These are phyloP conservation scores for Colletotrichum echinochloae DNA, from an alignment of 2,329 filamentous ascomycete genomes.

Conservation along the genomic window DNA sequence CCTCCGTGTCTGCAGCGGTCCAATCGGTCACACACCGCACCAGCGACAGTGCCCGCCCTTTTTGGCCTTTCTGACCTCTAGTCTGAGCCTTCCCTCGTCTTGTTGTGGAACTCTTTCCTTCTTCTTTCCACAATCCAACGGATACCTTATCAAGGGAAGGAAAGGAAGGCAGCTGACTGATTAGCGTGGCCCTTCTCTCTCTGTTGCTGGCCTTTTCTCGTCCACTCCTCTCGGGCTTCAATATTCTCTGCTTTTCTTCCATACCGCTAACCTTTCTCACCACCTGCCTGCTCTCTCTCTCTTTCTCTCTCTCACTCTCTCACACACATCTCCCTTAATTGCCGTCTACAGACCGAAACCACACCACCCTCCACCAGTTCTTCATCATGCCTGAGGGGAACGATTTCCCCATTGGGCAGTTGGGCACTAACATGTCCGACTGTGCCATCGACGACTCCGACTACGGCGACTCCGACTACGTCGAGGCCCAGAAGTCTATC, in stretches of 20 bases:
- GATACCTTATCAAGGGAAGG: neutral
- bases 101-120: neutral
- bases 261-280: neutral
- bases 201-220: constrained; percentile 19
- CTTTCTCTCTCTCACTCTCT: neutral
- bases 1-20: constrained; percentile 7
- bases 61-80: neutral
- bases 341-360: neutral
- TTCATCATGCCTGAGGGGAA: constrained; percentile 29
- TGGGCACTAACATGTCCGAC: constrained; percentile 14
- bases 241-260: neutral
- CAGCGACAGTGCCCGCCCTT: constrained; percentile 13
- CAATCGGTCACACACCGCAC: neutral
- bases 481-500: constrained; percentile 53
- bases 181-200: constrained; percentile 4
- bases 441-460: constrained; percentile 55
- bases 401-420: constrained; percentile 7
- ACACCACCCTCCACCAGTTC: neutral
- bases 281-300: neutral
- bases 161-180: neutral
- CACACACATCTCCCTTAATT: neutral
- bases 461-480: constrained; percentile 53
- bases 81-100: neutral
- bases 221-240: neutral
- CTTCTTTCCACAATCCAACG: neutral